Conservation (phyloP, 2,329 filamentous ascomycete species). For the Ilyonectria sp. region DNA sequence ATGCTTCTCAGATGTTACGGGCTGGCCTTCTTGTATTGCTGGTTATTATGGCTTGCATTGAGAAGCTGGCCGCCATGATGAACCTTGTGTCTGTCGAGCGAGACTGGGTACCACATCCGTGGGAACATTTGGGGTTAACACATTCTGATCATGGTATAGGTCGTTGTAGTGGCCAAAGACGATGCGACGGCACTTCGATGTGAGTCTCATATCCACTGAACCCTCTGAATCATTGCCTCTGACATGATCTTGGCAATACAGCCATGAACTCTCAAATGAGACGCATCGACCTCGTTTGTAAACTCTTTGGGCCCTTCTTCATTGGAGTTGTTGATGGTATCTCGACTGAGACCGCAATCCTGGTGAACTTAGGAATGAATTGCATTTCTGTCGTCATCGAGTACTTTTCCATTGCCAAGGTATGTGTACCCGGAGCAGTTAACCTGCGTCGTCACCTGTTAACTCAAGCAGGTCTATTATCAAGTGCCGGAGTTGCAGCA, state of each 20-base stretch:
- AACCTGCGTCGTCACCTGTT: neutral
- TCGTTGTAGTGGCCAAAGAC: slow-evolving; percentile 49
- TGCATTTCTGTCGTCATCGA: slow-evolving; percentile 64
- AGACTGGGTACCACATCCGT: slow-evolving; percentile 71
- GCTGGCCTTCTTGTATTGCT: slow-evolving; percentile 53
- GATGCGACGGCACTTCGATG: slow-evolving; percentile 38
- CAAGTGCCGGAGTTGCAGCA: slow-evolving; percentile 47
- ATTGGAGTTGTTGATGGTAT: slow-evolving; percentile 66
- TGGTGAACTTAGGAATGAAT: slow-evolving; percentile 65
- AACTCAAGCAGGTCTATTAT: slow-evolving; percentile 43
- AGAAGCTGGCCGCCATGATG: slow-evolving; percentile 76
- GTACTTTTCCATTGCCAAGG: slow-evolving; percentile 64
- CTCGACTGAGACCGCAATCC: slow-evolving; percentile 65
- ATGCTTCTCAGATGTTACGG: slow-evolving; percentile 25
- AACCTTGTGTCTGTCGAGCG: slow-evolving; percentile 80
- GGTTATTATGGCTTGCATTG: slow-evolving; percentile 73
- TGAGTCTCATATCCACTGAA: slow-evolving; percentile 11
- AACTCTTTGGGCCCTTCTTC: slow-evolving; percentile 69
- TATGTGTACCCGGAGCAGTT: neutral
- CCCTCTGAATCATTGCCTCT: neutral
- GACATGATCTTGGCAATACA: slow-evolving; percentile 25
- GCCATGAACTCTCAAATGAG: slow-evolving; percentile 72
- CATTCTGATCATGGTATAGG: slow-evolving; percentile 35
- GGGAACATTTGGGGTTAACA: neutral
- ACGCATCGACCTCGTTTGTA: slow-evolving; percentile 74